Evolutionary conservation across 768 basidiomycete species (phyloP).

Genomic region (Sistotremastrum niveocremeum): DNA sequence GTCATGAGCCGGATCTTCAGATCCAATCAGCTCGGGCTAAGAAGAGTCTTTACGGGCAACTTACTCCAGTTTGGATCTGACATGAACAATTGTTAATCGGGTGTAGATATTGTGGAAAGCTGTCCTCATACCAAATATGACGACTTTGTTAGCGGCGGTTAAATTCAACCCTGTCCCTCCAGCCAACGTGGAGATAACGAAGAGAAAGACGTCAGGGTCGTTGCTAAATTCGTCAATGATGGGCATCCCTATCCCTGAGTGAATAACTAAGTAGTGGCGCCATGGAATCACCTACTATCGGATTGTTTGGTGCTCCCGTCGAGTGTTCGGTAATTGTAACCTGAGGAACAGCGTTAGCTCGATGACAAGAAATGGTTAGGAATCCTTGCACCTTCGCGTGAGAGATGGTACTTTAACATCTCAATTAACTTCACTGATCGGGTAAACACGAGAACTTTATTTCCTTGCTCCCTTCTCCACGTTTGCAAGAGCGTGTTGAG

Average conservation of each 20-base stretch:
- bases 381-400: constrained; percentile 30
- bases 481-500: constrained; percentile 51
- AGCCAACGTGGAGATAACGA: constrained; percentile 82
- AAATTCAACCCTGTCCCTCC: constrained; percentile 88
- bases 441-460: constrained; percentile 90
- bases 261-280: neutral
- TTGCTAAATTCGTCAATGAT: constrained; percentile 75
- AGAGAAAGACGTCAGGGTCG: constrained; percentile 60
- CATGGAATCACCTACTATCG: constrained; percentile 38
- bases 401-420: constrained; percentile 69
- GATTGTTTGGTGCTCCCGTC: constrained; percentile 62
- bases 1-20: constrained; percentile 83
- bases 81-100: neutral
- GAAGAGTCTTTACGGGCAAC: constrained; percentile 14
- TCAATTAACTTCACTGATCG: constrained; percentile 83
- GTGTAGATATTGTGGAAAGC: constrained; percentile 5
- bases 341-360: constrained; percentile 11
- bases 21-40: neutral
- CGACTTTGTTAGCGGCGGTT: constrained; percentile 88
- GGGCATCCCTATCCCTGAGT: constrained; percentile 48
- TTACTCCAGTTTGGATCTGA: constrained; percentile 91
- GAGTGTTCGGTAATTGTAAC: constrained; percentile 52
- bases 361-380: neutral
- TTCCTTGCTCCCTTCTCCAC: constrained; percentile 47
- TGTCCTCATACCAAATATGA: constrained; percentile 57